Conservation (phyloP, 208 protist genomes). For the Acanthamoeba sp. region DNA sequence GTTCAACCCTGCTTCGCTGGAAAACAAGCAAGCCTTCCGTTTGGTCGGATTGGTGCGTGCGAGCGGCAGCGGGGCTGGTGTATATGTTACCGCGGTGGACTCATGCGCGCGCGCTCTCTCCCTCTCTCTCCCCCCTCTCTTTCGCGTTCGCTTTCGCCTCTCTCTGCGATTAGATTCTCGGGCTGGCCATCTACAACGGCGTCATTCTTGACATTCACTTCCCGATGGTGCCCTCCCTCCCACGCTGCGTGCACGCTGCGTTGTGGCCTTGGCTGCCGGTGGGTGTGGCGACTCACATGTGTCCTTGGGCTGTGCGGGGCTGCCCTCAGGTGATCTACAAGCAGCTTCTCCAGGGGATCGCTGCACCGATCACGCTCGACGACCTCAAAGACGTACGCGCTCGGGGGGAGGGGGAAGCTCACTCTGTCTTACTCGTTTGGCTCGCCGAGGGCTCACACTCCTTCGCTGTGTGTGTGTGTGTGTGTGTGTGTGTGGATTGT, state of each 20-base stretch:
- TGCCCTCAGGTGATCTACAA: slow-evolving; percentile 91
- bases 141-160: background rate
- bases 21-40: slow-evolving; percentile 1
- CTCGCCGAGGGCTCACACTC: no score
- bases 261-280: no score
- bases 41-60: slow-evolving; percentile 14
- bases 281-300: no score
- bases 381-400: slow-evolving; percentile 81
- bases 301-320: no score
- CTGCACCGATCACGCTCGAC: slow-evolving; percentile 85
- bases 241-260: no score
- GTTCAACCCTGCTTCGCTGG: slow-evolving; percentile 40
- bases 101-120: no score
- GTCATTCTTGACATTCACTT: slow-evolving; percentile 95
- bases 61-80: background rate
- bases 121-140: background rate
- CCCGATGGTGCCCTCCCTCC: slow-evolving; percentile 84
- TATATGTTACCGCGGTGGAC: background rate
- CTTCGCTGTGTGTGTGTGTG: background rate
- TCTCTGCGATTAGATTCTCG: slow-evolving; percentile 84
- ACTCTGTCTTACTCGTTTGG: no score
- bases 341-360: slow-evolving; percentile 87
- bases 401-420: no score
- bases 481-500: background rate
- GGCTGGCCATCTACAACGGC: slow-evolving; percentile 96